Base-by-base conservation (phyloP, 2,329 filamentous ascomycete species). In the Cercospora citrullina region DNA sequence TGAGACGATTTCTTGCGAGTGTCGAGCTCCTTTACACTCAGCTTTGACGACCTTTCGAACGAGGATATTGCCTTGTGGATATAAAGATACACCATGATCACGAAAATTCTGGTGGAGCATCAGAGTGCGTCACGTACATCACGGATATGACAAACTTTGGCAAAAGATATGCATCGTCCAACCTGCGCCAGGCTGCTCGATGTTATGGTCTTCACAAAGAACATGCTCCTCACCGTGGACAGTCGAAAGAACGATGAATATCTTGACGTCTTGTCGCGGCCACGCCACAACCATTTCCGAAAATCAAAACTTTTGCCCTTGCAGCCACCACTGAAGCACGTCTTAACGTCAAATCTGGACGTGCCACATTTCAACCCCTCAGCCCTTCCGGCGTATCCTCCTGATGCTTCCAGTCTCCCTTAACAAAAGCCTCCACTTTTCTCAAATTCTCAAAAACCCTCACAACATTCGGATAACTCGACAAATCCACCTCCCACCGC, bases 401-500 rank as follows among this genome's bases (percentile, higher is more conserved):
- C 55, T 66, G 64, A 64, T 48, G 59, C 36, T 12, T 61, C 36
- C 59, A 45, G 31, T 61, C 21, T 4, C 33, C 65, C 53, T 59
- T 48, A 16, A 39, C 42, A 30, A 67, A 67, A 14, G 63, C 65
- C 9, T 61, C 60, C 61, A 61, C 12, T 8, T 8, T 30, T 10
- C 45, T 53, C 16, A 48, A 9, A 16, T 26, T 51, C 31, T 59
- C 59, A 30, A 66, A 63, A 4, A 66, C 59, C 14, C 64, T 66
- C 31, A 66, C n/a, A 14, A 59, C 60, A 21, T 59, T 65, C 42
- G 60, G 53, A 51, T 61, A 64, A 2, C 23, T 45, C 7, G 51
- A 28, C 53, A 67, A 18, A 60, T 67, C 65, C 51, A 67, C 60
- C 28, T 64, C 60, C 60, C 60, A 63, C 55, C 65, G 39, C 65